These are phyloP conservation scores for Mitragyna speciosa DNA, from an alignment of 257 asterid species.

Conservation along the genomic window DNA sequence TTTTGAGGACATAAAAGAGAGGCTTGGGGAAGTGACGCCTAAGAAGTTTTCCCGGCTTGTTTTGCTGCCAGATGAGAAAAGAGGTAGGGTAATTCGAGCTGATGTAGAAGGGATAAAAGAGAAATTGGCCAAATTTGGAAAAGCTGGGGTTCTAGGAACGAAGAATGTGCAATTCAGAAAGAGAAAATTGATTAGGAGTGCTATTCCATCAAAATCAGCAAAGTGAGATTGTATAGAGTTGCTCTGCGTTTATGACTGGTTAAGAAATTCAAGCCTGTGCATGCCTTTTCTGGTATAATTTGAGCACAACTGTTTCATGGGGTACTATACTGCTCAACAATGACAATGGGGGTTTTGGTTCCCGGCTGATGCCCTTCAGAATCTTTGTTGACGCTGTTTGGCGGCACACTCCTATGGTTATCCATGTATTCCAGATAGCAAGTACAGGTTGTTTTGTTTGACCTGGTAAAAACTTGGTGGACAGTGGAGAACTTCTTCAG, in stretches of 20 bases:
- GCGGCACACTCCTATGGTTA: too few relatives aligned
- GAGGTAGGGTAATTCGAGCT: conserved; percentile 58
- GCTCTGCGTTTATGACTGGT: not conserved
- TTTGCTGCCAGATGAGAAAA: conserved; percentile 67
- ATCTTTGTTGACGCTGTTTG: too few relatives aligned
- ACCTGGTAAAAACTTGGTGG: too few relatives aligned
- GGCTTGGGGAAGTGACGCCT: conserved; percentile 76
- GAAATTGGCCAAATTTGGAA: conserved; percentile 53
- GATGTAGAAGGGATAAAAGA: conserved; percentile 66
- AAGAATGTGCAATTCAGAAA: conserved; percentile 32
- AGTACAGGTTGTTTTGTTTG: too few relatives aligned
- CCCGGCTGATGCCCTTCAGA: too few relatives aligned
- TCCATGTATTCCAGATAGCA: too few relatives aligned
- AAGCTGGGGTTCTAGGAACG: conserved; percentile 31
- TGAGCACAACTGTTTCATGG: not conserved
- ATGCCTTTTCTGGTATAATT: not conserved
- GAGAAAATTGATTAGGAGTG: conserved; percentile 37
- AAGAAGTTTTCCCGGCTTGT: conserved; percentile 89
- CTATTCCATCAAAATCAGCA: conserved; percentile 17
- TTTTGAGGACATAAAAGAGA: conserved; percentile 71
- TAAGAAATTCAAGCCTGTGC: not conserved
- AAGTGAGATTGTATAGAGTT: not conserved
- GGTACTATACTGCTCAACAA: too few relatives aligned
- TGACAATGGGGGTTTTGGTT: too few relatives aligned
- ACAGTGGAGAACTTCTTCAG: too few relatives aligned